A percentile compares a stretch with the other conserved stretches of the same genome.
phyloP scores from a whole-genome alignment of 2,329 filamentous ascomycete species.

The Clarireedia homoeocarpa region DNA sequence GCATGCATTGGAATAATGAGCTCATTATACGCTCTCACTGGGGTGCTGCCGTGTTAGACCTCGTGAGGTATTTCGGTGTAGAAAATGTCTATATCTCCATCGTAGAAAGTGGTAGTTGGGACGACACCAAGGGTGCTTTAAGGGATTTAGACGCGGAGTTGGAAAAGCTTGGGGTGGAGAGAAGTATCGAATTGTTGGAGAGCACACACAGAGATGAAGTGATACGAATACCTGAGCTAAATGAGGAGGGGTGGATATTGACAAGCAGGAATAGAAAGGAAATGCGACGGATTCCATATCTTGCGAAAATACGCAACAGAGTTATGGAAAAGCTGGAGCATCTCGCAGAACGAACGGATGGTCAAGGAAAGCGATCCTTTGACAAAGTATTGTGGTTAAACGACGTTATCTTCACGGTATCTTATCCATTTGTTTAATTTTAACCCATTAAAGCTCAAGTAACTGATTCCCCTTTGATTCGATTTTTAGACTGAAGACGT shows the following conservation, averaged over 20 bases:
- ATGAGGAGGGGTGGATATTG: conserved; percentile 43
- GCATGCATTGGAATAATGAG: conserved; percentile 62
- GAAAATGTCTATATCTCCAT: conserved; percentile 61
- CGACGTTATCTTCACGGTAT: conserved; percentile 53
- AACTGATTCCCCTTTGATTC: not conserved
- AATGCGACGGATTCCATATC: conserved; percentile 59
- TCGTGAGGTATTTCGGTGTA: conserved; percentile 48
- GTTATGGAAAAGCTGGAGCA: conserved; percentile 51
- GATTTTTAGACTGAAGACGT: conserved; percentile 44
- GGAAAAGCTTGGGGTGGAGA: conserved; percentile 41
- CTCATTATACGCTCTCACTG: conserved; percentile 50
- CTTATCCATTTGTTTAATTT: not conserved
- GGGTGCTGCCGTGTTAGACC: conserved; percentile 49
- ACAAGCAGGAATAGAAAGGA: conserved; percentile 46
- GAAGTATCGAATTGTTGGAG: conserved; percentile 41
- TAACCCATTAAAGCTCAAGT: not conserved
- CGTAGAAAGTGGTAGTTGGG: conserved; percentile 61
- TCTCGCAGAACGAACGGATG: conserved; percentile 29
- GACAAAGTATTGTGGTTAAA: conserved; percentile 56
- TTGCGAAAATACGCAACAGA: conserved; percentile 56
- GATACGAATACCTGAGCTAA: conserved; percentile 27
- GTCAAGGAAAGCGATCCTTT: conserved; percentile 28
- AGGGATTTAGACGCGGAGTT: conserved; percentile 47
- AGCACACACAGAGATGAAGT: conserved; percentile 52
- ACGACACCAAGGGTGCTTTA: conserved; percentile 59